Evolutionary conservation across 2,329 filamentous ascomycete genomes (phyloP).

Genomic region (Elsinoe arachidis): DNA sequence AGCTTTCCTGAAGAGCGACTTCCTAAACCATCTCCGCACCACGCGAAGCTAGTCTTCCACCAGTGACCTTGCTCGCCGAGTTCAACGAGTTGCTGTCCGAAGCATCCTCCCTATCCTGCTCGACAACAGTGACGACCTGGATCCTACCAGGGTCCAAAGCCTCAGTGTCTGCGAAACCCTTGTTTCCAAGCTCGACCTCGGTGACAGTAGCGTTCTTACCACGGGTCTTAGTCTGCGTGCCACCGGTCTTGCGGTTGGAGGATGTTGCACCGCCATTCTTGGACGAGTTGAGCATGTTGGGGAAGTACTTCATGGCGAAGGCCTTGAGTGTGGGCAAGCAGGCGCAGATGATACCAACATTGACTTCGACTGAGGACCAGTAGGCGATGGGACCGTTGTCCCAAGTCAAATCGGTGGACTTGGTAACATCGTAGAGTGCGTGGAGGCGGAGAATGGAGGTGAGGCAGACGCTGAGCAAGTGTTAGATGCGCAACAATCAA

Average conservation of each 20-base stretch:
- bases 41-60: not conserved
- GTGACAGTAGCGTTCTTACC: slow-evolving; percentile 76
- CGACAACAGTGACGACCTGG: slow-evolving; percentile 18
- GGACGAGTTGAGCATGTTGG: slow-evolving; percentile 23
- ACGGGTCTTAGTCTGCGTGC: not conserved
- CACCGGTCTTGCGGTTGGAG: slow-evolving; percentile 4
- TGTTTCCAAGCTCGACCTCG: slow-evolving; percentile 78
- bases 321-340: slow-evolving; percentile 33
- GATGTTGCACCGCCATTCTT: not conserved
- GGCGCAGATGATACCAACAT: slow-evolving; percentile 29
- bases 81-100: slow-evolving; percentile 1
- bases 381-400: slow-evolving; percentile 27
- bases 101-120: slow-evolving; percentile 17
- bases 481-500: not conserved
- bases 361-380: slow-evolving; percentile 30
- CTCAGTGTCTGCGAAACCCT: slow-evolving; percentile 42
- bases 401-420: slow-evolving; percentile 22
- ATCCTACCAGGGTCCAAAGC: slow-evolving; percentile 14
- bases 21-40: slow-evolving; percentile 6
- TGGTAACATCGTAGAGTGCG: slow-evolving; percentile 22
- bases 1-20: not conserved
- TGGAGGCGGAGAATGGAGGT: slow-evolving; percentile 27
- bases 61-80: not conserved
- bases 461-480: slow-evolving; percentile 21
- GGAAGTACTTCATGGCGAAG: slow-evolving; percentile 28